Evolutionary conservation across 805 yeast genomes (phyloP).

Genomic region (Sungouiozyma intestinalis): DNA sequence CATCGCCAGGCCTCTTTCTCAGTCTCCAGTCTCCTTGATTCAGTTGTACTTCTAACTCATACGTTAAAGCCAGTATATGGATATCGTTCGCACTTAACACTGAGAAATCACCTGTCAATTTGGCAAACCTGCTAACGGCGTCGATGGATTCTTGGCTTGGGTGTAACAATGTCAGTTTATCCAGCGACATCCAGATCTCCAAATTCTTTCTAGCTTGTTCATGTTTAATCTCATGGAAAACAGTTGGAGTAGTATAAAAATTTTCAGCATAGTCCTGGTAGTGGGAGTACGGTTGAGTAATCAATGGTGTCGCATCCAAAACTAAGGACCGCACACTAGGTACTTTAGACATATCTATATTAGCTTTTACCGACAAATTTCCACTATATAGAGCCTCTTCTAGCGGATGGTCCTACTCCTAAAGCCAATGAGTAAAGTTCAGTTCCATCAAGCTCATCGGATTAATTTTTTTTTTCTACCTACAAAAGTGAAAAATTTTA

Average conservation of each 20-base stretch:
- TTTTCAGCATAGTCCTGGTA: conserved; percentile 57
- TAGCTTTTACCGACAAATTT: too few relatives aligned
- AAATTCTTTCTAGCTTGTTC: conserved; percentile 73
- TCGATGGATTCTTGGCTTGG: conserved; percentile 58
- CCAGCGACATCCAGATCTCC: conserved; percentile 58
- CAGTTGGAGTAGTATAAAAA: conserved; percentile 91
- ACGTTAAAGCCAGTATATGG: conserved; percentile 83
- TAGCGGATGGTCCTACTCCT: too few relatives aligned
- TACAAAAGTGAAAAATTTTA: background rate
- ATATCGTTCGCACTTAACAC: conserved; percentile 88
- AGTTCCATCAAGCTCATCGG: background rate
- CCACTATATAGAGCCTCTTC: too few relatives aligned
- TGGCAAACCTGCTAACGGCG: conserved; percentile 66
- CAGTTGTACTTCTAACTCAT: conserved; percentile 69
- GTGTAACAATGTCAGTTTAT: conserved; percentile 57
- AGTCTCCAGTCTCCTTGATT: conserved; percentile 62
- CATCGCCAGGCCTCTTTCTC: conserved; percentile 64
- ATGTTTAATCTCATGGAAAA: conserved; percentile 75
- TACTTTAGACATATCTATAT: background rate
- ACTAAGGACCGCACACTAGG: conserved; percentile 48
- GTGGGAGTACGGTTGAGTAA: conserved; percentile 71
- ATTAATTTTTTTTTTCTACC: background rate
- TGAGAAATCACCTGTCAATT: conserved; percentile 79
- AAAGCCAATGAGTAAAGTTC: background rate
- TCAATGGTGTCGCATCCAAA: conserved; percentile 91